Evolutionary conservation across 352 stramenopile genomes (phyloP).

Genomic region (Phytophthora tentaculata): DNA sequence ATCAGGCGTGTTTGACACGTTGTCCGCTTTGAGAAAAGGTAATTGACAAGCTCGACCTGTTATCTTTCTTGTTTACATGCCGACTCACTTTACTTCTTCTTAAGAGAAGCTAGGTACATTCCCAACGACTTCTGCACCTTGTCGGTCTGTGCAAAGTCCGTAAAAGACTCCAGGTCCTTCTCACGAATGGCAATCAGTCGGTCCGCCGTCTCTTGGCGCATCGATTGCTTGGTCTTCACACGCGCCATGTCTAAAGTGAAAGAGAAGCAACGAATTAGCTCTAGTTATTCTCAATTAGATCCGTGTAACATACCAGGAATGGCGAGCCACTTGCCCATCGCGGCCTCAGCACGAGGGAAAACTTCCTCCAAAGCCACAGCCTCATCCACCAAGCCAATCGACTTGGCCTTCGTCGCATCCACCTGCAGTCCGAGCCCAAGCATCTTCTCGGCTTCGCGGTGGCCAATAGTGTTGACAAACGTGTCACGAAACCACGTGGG

Average conservation of each 20-base stretch:
- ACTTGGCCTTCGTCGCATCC: constrained; percentile 73
- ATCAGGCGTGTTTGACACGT: no score
- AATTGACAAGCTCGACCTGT: not conserved
- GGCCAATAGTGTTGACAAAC: constrained; percentile 87
- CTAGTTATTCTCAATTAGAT: no score
- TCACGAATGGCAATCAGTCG: constrained; percentile 55
- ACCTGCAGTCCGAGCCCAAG: constrained; percentile 81
- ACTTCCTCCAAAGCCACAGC: constrained; percentile 80
- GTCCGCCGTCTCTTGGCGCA: constrained; percentile 79
- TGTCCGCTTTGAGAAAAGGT: no score
- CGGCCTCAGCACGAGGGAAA: constrained; percentile 62
- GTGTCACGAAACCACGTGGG: constrained; percentile 83
- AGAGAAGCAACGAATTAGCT: constrained; percentile 2
- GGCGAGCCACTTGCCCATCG: constrained; percentile 79
- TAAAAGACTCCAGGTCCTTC: constrained; percentile 73
- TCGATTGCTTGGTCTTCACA: constrained; percentile 77
- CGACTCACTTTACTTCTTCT: constrained; percentile 47
- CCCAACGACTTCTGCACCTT: constrained; percentile 85
- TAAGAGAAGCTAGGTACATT: constrained; percentile 81
- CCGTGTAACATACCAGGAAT: constrained; percentile 73
- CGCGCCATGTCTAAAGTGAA: constrained; percentile 56
- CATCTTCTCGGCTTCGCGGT: constrained; percentile 88
- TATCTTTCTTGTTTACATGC: no score
- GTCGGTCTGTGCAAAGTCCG: constrained; percentile 79
- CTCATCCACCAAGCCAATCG: constrained; percentile 82